Percentiles rank a stretch among this genome's conserved stretches.
Evolutionary conservation across 305 asterid species (phyloP).

Genomic region (Fraxinus floribunda): DNA sequence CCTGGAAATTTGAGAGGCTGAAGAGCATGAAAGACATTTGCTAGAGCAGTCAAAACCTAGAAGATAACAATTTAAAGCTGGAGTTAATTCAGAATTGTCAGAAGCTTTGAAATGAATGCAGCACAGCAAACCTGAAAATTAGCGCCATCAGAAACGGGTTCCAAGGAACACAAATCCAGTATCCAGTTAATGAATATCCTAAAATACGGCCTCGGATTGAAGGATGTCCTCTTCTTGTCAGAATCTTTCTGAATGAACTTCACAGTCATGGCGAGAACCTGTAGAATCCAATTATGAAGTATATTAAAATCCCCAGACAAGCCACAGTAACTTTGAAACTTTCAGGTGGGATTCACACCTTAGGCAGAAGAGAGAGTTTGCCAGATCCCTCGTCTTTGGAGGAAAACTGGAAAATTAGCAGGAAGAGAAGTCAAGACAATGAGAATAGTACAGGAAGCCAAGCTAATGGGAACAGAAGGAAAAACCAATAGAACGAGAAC

Average conservation of each 20-base stretch:
- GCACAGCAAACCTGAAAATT: conserved; percentile 69
- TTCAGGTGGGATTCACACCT: conserved; percentile 44
- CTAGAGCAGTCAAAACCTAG: conserved; percentile 88
- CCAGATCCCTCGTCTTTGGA: conserved; percentile 74
- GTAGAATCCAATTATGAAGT: conserved; percentile 17
- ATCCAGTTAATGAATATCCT: conserved; percentile 89
- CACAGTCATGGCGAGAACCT: conserved; percentile 90
- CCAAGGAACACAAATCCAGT: conserved; percentile 82
- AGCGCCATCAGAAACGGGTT: conserved; percentile 89
- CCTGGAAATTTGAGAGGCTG: conserved; percentile 98
- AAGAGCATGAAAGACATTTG: conserved; percentile 87
- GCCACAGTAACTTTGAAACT: not conserved
- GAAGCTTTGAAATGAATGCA: conserved; percentile 3
- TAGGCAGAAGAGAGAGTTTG: conserved; percentile 73
- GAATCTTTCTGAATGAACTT: conserved; percentile 77
- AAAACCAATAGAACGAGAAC: not conserved
- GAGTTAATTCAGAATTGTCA: not conserved
- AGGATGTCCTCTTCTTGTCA: conserved; percentile 67
- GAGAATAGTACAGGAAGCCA: not conserved
- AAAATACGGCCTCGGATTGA: conserved; percentile 92
- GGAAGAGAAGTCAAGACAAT: conserved; percentile 26
- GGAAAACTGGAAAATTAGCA: conserved; percentile 56
- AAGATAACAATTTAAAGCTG: not conserved
- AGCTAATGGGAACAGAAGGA: conserved; percentile 3
- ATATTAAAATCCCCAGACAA: conserved; percentile 20